These are phyloP conservation scores for Ramaria sp. DNA, from an alignment of 768 basidiomycete genomes.

Conservation along the genomic window DNA sequence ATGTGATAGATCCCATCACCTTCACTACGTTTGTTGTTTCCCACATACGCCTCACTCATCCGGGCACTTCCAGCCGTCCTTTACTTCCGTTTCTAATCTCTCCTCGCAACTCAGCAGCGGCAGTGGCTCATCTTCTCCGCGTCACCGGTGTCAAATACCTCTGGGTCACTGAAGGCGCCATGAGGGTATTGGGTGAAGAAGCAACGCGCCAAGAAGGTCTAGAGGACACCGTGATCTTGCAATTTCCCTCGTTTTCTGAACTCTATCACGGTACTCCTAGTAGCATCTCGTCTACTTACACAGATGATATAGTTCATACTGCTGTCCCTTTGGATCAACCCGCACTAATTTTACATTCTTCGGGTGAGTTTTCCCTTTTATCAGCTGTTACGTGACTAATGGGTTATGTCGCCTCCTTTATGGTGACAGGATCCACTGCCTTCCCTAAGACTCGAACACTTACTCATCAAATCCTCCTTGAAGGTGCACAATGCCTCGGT, in stretches of 20 bases:
- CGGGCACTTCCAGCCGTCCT: not conserved
- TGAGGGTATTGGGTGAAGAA: slow-evolving; percentile 15
- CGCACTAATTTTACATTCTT: slow-evolving; percentile 13
- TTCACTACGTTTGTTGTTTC: slow-evolving; percentile 9
- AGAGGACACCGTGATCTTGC: slow-evolving; percentile 8
- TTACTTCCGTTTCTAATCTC: slow-evolving; percentile 23
- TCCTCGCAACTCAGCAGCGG: slow-evolving; percentile 9
- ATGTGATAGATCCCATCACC: slow-evolving; percentile 19
- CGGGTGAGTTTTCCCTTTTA: slow-evolving; percentile 4
- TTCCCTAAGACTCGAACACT: slow-evolving; percentile 20
- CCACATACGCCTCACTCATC: slow-evolving; percentile 14
- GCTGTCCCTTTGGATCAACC: not conserved
- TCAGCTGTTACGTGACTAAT: not conserved
- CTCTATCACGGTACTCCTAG: slow-evolving; percentile 4
- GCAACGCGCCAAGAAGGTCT: slow-evolving; percentile 9
- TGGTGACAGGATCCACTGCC: slow-evolving; percentile 17
- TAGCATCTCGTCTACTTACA: not conserved
- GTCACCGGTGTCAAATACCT: slow-evolving; percentile 16
- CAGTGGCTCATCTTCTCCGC: slow-evolving; percentile 25
- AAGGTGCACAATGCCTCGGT: slow-evolving; percentile 13
- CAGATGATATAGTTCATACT: not conserved
- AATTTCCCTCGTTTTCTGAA: slow-evolving; percentile 14
- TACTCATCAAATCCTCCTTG: slow-evolving; percentile 11
- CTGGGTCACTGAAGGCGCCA: slow-evolving; percentile 16
- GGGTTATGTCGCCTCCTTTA: not conserved